Evolutionary conservation across 129 eudicot genomes (phyloP), one percentile per base, ranked within the genome.

Genomic region (Sambucus nigra): DNA sequence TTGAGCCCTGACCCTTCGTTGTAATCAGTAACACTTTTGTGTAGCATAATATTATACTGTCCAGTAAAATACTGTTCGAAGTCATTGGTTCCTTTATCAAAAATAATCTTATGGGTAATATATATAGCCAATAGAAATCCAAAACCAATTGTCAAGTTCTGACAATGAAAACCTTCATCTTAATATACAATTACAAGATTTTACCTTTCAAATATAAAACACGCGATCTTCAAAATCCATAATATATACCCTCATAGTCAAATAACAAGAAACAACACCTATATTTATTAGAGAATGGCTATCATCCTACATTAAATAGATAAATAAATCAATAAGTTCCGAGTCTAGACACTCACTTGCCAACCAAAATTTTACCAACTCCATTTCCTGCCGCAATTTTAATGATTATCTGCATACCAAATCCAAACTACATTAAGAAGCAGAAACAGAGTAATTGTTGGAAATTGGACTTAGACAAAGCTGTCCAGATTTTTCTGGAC

Each of bases 361-460:
- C 98, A 16, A 91, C 89, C 78, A 91, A 79, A 41, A 91, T 76
- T 79, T 85, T 76, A 55, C 89, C 87, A 72, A 91, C 98, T 42
- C 98, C 95, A 67, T 91, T 91, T 26, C 95, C 98, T 35, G 95
- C 98, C 4, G 98, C 98, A 63, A 81, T 85, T 73, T 91, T 91
- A 33, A 86, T 85, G 21, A 91, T 86, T 68, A 82, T 75, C 98
- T 91, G 86, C 78, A 74, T 33, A 62, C 19, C 7, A 3, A 59
- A 38, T 53, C 7, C 16, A 62, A 55, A 45, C 33, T 38, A 65
- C 24, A 64, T 53, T n/a, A 57, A 15, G 32, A 42, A 33, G 32
- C 33, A 4, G 5, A 42, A 71, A 2, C 40, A 45, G 3, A 31
- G 40, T n/a, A n/a, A n/a, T n/a, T 21, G 4, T 11, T 12, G 1